Conservation (phyloP, 2,329 filamentous ascomycete genomes). For the Moelleriella libera region DNA sequence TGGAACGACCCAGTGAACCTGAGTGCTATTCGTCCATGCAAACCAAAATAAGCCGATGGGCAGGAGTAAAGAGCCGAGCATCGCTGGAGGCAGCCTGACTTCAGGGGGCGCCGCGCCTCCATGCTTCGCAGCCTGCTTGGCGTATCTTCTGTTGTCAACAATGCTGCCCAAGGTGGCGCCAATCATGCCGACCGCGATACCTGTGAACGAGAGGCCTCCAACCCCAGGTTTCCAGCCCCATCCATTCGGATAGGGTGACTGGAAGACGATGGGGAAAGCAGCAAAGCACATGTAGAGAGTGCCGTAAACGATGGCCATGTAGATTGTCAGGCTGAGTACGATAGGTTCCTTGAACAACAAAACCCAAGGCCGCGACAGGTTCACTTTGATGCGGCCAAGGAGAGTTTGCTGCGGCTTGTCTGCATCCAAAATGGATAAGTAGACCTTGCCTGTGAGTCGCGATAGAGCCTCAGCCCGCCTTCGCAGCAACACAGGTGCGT, state of each 20-base stretch:
- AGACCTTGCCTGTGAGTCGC: conserved; percentile 37
- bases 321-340: conserved; percentile 46
- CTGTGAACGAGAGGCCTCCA: conserved; percentile 47
- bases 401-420: conserved; percentile 27
- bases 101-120: conserved; percentile 50
- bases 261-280: conserved; percentile 48
- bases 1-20: conserved; percentile 43
- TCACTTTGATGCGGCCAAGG: conserved; percentile 35
- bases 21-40: conserved; percentile 45
- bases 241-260: conserved; percentile 18
- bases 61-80: conserved; percentile 43
- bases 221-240: conserved; percentile 45
- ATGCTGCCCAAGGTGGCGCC: conserved; percentile 38
- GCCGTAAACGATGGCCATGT: conserved; percentile 46
- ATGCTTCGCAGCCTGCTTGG: conserved; percentile 23
- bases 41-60: conserved; percentile 52
- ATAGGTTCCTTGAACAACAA: conserved; percentile 55
- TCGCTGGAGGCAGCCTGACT: conserved; percentile 42
- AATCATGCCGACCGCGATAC: conserved; percentile 49
- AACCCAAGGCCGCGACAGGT: conserved; percentile 48
- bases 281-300: conserved; percentile 41
- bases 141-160: conserved; percentile 39
- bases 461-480: conserved; percentile 35
- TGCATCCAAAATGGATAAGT: conserved; percentile 33
- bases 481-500: conserved; percentile 41